Base-by-base conservation (phyloP, 371 early-diverging fungal species). In the Haplosporangium sp. region DNA sequence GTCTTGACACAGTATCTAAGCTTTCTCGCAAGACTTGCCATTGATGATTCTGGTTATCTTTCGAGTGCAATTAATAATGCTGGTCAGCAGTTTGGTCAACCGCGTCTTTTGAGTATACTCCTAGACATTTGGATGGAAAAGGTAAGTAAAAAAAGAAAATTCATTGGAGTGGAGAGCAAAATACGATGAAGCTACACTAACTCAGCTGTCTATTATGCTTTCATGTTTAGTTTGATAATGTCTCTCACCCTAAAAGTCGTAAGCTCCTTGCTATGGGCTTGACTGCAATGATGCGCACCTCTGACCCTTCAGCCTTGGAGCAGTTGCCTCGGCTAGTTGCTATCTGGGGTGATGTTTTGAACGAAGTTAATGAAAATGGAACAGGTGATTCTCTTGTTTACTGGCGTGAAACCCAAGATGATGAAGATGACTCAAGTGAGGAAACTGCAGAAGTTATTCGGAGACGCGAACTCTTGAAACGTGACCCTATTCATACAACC, bases 241-340 rank as follows among this genome's bases (percentile, higher is more conserved):
- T 94, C 40, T 90, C 92, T 1, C 92, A 94, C 67, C 85, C 91
- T 39, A 90, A 91, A 68, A 86, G 90, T 62, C 86, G 93, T 39
- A 94, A 94, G 75, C 83, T 95, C 61, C 87, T 88, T 47, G 92
- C 92, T 7, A 86, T 95, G 84, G 94, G 89, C 0, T 84, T 91
- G 63, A 89, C 91, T 8, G 85, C 85, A 44, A 82, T 94, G 60
- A 84, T 93, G 10, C 71, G 86, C 10, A 91, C 92, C 4, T 84
- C 85, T 0, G 75, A 91, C 61, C 83, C 87, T 1, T 48, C 77
- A 0, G 82, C 92, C 3, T 57, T 90, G 11, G 69, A 79, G 8
- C 70, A 83, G 20, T 64, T 92, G 40, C 83, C 87, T 5, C 84
- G 84, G 39, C 71, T 94, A 4, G 86, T 93, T 65, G 84, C 87